A percentile compares a stretch with the other conserved stretches of the same genome.
Conservation (phyloP, 2,329 filamentous ascomycete species). For the Arthroderma sp. region DNA sequence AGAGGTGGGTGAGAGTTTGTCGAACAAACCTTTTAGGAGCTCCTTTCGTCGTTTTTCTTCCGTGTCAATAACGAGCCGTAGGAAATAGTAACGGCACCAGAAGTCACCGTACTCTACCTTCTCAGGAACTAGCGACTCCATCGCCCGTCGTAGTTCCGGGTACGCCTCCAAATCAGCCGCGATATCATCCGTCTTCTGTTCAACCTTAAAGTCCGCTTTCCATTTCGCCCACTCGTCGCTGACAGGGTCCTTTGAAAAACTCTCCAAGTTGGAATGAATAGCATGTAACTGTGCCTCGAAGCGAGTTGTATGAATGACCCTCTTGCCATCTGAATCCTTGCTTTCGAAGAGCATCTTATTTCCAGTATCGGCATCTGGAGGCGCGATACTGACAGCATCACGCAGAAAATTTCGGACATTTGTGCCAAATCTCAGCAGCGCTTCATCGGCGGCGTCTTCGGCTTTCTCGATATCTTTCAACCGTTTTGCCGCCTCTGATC, state of each 20-base stretch:
- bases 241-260: slow-evolving; percentile 69
- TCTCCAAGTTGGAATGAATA: slow-evolving; percentile 73
- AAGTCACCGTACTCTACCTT: slow-evolving; percentile 79
- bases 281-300: slow-evolving; percentile 94
- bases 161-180: slow-evolving; percentile 72
- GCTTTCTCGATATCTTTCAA: slow-evolving; percentile 81
- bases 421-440: slow-evolving; percentile 76
- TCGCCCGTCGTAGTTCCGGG: slow-evolving; percentile 67
- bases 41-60: slow-evolving; percentile 82
- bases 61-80: slow-evolving; percentile 82
- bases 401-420: slow-evolving; percentile 81
- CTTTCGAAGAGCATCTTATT: slow-evolving; percentile 76
- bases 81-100: slow-evolving; percentile 92
- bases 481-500: slow-evolving; percentile 63
- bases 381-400: slow-evolving; percentile 79
- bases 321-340: slow-evolving; percentile 75
- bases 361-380: slow-evolving; percentile 43
- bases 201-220: slow-evolving; percentile 62
- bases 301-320: slow-evolving; percentile 85
- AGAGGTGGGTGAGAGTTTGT: neutral
- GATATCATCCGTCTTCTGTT: slow-evolving; percentile 73
- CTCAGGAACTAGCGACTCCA: slow-evolving; percentile 94
- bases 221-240: slow-evolving; percentile 63
- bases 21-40: slow-evolving; percentile 65
- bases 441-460: slow-evolving; percentile 93